These are phyloP conservation scores for Drechslerella stenobrocha DNA, from an alignment of 2,329 filamentous ascomycete species.

Conservation along the genomic window DNA sequence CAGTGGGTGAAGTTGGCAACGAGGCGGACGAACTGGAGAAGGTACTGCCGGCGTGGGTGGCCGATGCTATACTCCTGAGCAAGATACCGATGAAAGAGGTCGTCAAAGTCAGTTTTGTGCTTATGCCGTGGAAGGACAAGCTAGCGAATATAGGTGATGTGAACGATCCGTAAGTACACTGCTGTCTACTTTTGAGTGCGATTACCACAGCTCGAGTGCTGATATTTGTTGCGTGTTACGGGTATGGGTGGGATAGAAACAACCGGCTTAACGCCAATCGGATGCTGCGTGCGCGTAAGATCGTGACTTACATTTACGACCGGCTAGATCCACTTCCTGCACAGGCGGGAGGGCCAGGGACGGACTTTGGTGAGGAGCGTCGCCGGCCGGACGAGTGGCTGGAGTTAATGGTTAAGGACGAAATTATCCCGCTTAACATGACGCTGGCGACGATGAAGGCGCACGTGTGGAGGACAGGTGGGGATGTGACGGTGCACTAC, in stretches of 20 bases:
- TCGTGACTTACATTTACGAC: conserved; percentile 87
- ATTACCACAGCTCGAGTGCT: conserved; percentile 21
- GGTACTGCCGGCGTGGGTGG: conserved; percentile 86
- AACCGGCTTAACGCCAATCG: conserved; percentile 93
- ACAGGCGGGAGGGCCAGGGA: conserved; percentile 29
- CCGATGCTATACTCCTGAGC: conserved; percentile 82
- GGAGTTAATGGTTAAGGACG: conserved; percentile 90
- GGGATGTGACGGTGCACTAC: conserved; percentile 87
- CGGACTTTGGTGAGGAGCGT: conserved; percentile 48
- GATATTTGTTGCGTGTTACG: neutral
- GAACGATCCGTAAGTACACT: conserved; percentile 22
- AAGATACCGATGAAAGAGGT: conserved; percentile 83
- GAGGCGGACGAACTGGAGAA: conserved; percentile 84
- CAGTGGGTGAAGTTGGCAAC: conserved; percentile 73
- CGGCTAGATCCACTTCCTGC: conserved; percentile 69
- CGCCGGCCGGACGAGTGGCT: conserved; percentile 88
- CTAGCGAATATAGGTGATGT: conserved; percentile 71
- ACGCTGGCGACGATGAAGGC: conserved; percentile 90
- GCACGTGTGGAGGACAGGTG: conserved; percentile 93
- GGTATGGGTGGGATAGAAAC: conserved; percentile 61
- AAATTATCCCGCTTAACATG: conserved; percentile 78
- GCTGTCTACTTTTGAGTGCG: neutral
- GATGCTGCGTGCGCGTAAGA: conserved; percentile 95
- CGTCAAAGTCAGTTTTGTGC: conserved; percentile 90
- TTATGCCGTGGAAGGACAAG: conserved; percentile 76